Base-by-base conservation (phyloP, 2,329 filamentous ascomycete species). In the Colletotrichum lini region DNA sequence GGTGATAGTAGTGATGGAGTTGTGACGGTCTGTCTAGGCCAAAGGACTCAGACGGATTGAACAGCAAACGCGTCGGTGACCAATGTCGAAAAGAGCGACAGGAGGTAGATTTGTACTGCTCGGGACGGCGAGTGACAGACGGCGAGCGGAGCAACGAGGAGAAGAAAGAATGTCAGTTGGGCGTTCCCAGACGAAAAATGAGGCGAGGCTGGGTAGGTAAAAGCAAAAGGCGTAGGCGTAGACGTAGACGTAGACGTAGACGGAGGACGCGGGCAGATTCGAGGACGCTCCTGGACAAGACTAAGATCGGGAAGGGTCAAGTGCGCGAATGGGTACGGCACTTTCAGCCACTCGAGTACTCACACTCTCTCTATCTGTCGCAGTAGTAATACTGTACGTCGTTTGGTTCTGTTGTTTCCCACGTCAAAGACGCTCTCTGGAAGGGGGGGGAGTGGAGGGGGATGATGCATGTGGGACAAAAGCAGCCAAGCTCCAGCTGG, bases 151-250 rank as follows among this genome's bases (percentile, higher is more conserved):
- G 18, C 49, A 10, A 47, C 23, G 10, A 53, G 26, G 23, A 45
- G 63, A 57, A 45, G 47, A 69, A 54, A 54, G 53, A 47, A 42
- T 16, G 52, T 26, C 23, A 50, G 8, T 40, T n/a, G 52, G 56
- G 38, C 26, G 26, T 62, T 38, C 8, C 35, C 35, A 38, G 35
- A 10, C 21, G 52, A 63, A 61, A 3, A 13, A 58, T 8, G 40
- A 62, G 64, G 68, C 68, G 57, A 71, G 65, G 30, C 57, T 50
- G 38, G 49, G 64, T 53, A 62, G 56, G 68, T 60, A 62, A 62
- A 62, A n/a, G 62, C 44, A 52, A 38, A 38, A 38, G 35, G 35
- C 35, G 35, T 38, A 38, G 35, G 9, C 35, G 35, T 35, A 35
- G 35, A 2, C 8, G 35, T 38, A 10, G 35, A 38, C 35, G 35